Base-by-base conservation (phyloP, 306 rosid genomes). In the Rosa persica region DNA sequence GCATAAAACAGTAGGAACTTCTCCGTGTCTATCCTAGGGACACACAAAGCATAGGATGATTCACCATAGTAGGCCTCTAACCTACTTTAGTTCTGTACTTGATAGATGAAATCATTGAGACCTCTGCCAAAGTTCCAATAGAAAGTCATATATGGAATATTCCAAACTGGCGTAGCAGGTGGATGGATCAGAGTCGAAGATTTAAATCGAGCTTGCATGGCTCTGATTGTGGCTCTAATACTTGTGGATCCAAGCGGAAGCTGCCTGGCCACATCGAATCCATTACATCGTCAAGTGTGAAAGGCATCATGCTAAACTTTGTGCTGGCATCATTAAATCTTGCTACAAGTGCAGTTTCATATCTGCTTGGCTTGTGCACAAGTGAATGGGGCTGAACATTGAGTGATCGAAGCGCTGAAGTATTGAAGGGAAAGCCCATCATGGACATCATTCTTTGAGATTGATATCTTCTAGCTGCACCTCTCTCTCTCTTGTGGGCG, bases 401-500 rank as follows among this genome's bases (percentile, higher is more conserved):
- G 25, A 93, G 90, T 20, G 98, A 91, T 77, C 92, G 87, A 52
- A 83, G 42, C 68, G 79, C 61, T 6, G 90, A 83, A 46, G 80
- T 80, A 81, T 64, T 85, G 55, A 82, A 62, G 55, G 91, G 84
- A 70, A 89, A 81, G 1, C 93, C 91, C 90, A 91, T 83, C 85
- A 86, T 81, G 27, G 91, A 76, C 91, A 86, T 89, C 83, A 90
- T 80, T 82, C 90, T 85, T 80, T 91, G 97, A 44, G 98, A 82
- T 68, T 90, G 98, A 76, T 86, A 89, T 85, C 96, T 93, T 86
- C 92, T 90, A 9, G 94, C 90, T 55, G 94, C 99, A 16, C 98
- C 97, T 83, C 99, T 87, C 75, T 93, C 98, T 74, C 98, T 93
- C 83, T 93, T 93, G 87, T 96, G 98, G 23, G 98, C 99, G 64